phyloP scores from a whole-genome alignment of 164 flowering plant genomes.

The Vitis labrusca region DNA sequence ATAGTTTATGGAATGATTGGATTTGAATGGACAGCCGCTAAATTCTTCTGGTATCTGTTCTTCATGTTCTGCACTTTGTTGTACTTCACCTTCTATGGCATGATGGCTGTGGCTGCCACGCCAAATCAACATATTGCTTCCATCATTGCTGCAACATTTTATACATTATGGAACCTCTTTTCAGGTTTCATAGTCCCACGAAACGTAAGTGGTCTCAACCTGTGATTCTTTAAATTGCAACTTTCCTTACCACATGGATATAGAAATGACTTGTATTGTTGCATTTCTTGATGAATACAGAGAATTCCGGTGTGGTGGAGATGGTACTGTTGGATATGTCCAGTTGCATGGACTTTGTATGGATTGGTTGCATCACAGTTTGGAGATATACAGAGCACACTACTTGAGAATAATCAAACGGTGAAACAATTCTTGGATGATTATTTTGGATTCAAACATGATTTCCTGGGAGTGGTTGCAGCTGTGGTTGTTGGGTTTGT shows the following conservation, averaged over 20 bases:
- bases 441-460: constrained; percentile 29
- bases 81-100: constrained; percentile 58
- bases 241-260: too few species aligned
- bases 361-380: constrained; percentile 19
- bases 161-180: constrained; percentile 43
- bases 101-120: constrained; percentile 57
- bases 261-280: too few species aligned
- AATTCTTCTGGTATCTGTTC: constrained; percentile 54
- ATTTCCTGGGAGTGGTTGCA: constrained; percentile 34
- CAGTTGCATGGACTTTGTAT: constrained; percentile 20
- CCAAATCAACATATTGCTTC: constrained; percentile 46
- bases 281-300: not conserved
- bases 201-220: constrained; percentile 11
- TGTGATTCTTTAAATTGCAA: not conserved
- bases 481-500: constrained; percentile 17
- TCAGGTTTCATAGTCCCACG: constrained; percentile 38
- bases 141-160: constrained; percentile 27
- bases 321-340: not conserved
- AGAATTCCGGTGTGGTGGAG: constrained; percentile 1
- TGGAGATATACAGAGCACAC: constrained; percentile 9
- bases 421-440: constrained; percentile 25
- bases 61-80: constrained; percentile 50
- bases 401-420: constrained; percentile 4
- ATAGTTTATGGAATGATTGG: constrained; percentile 61
- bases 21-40: constrained; percentile 47